These are phyloP conservation scores for Phanerochaete carnosa DNA, from an alignment of 768 basidiomycete genomes.

Conservation along the genomic window DNA sequence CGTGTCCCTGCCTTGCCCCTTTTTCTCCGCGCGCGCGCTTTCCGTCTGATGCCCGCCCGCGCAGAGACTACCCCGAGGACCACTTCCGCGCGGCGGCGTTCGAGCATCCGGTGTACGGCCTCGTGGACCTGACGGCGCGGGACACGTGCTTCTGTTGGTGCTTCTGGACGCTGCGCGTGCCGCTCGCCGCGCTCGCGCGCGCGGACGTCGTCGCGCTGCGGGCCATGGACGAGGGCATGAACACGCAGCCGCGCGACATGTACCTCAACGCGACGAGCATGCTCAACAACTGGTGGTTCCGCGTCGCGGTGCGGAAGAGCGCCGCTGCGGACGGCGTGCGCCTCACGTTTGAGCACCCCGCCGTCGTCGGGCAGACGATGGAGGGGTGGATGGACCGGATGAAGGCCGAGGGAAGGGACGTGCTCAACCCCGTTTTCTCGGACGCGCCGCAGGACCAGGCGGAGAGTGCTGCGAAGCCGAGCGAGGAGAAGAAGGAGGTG, in stretches of 20 bases:
- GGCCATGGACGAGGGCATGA: conserved; percentile 52
- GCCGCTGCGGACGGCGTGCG: conserved; percentile 22
- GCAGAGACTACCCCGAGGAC: conserved; percentile 48
- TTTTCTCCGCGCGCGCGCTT: neutral
- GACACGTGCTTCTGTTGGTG: conserved; percentile 62
- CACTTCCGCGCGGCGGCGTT: conserved; percentile 36
- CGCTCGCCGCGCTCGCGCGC: conserved; percentile 29
- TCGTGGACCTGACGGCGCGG: conserved; percentile 42
- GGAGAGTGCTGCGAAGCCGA: neutral
- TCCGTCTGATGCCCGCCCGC: neutral
- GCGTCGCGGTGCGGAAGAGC: conserved; percentile 43
- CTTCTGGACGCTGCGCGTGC: conserved; percentile 47
- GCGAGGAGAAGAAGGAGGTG: conserved; percentile 19
- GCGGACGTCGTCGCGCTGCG: conserved; percentile 44
- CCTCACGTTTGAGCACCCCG: conserved; percentile 57
- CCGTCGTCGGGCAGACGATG: conserved; percentile 44
- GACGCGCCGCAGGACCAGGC: neutral
- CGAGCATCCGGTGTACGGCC: conserved; percentile 42
- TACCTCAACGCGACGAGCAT: conserved; percentile 56
- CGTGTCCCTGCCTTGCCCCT: conserved; percentile 1
- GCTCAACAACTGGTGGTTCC: conserved; percentile 64
- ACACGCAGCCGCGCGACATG: conserved; percentile 52
- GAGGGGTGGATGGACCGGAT: conserved; percentile 61
- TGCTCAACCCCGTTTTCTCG: conserved; percentile 39
- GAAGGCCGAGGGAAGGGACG: conserved; percentile 42